Percentiles rank a stretch among this genome's conserved stretches.
phyloP scores from a whole-genome alignment of 2,329 filamentous ascomycete genomes.

The Calonectria pteridis region DNA sequence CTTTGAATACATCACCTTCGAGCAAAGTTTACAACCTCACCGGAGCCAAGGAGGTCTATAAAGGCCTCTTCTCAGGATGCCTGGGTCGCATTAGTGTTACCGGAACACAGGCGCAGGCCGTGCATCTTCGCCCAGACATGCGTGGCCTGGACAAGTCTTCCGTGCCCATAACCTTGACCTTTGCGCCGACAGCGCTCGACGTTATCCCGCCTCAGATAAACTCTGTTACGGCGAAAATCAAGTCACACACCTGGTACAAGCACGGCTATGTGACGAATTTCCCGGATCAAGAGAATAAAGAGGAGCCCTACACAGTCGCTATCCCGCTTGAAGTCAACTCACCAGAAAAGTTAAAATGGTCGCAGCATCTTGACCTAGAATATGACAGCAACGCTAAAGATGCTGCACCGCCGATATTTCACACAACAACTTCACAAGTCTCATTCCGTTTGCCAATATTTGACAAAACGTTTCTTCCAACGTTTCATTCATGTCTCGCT shows the following conservation, averaged over 20 bases:
- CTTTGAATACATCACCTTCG: neutral
- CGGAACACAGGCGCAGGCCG: neutral
- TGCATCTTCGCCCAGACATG: neutral
- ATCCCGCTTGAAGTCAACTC: neutral
- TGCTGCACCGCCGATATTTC: neutral
- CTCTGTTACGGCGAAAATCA: neutral
- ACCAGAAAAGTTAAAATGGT: neutral
- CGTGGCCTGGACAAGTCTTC: neutral
- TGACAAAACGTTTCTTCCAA: neutral
- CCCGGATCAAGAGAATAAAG: neutral
- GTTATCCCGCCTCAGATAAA: slow-evolving; percentile 1
- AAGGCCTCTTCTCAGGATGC: neutral
- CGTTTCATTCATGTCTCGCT: neutral
- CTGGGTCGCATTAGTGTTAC: neutral
- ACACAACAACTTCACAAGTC: neutral
- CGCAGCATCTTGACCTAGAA: neutral
- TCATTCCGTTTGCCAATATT: neutral
- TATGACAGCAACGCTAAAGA: too few species aligned
- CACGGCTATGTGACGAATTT: neutral
- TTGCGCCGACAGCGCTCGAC: neutral
- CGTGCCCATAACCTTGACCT: neutral
- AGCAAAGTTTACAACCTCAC: neutral
- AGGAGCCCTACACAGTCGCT: neutral
- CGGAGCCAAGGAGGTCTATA: neutral
- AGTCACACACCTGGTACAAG: neutral